Percentiles rank a stretch among this genome's conserved stretches.
Evolutionary conservation across 345 rosid genomes (phyloP).

Genomic region (Toxicodendron radicans): DNA sequence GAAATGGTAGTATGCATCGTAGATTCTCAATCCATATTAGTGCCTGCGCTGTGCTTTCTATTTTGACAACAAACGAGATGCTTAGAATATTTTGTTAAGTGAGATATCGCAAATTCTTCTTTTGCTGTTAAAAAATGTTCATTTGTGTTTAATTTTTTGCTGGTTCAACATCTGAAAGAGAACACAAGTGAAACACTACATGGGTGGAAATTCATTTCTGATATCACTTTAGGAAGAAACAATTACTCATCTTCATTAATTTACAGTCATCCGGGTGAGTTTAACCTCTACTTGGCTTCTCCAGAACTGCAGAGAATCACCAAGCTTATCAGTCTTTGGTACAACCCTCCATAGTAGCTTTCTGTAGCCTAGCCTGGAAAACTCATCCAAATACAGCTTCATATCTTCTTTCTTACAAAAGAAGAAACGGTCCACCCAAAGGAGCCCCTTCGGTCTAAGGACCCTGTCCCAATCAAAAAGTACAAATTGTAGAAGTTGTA

Average conservation of each 20-base stretch:
- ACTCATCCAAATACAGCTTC: constrained; percentile 43
- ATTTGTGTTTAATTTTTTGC: neutral
- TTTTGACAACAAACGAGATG: neutral
- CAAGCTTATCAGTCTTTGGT: constrained; percentile 46
- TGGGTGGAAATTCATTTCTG: no score
- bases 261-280: neutral
- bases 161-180: neutral
- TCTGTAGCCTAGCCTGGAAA: constrained; percentile 42
- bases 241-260: neutral
- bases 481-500: constrained; percentile 46
- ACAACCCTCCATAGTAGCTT: constrained; percentile 48
- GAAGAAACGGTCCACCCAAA: constrained; percentile 62
- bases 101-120: no score
- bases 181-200: neutral
- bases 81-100: neutral
- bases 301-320: constrained; percentile 55
- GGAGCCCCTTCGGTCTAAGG: constrained; percentile 45
- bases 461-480: constrained; percentile 54
- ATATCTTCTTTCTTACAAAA: constrained; percentile 46
- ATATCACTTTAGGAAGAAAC: neutral
- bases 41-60: neutral
- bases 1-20: no score
- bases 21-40: neutral
- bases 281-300: constrained; percentile 44
- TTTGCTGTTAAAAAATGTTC: no score